Evolutionary conservation across 2,329 filamentous ascomycete genomes (phyloP).

Genomic region (Alternaria sp.): DNA sequence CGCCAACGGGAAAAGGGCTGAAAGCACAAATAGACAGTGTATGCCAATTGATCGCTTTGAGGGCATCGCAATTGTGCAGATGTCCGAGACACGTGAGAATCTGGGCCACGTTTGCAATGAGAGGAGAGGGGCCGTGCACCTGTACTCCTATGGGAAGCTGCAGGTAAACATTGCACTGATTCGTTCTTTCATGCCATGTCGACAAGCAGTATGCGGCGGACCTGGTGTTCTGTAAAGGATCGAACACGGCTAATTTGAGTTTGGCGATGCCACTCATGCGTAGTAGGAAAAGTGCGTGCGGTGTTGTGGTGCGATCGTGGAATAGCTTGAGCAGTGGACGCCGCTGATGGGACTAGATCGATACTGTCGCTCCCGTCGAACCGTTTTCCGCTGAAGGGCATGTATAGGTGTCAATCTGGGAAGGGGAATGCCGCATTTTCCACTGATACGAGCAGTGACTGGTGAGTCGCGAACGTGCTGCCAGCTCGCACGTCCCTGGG

Average conservation of each 20-base stretch:
- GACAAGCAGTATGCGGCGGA: slow-evolving; percentile 24
- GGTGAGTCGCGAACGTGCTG: slow-evolving; percentile 19
- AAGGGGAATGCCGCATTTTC: neutral
- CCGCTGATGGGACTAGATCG: neutral
- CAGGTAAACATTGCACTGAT: slow-evolving; percentile 42
- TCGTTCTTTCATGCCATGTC: slow-evolving; percentile 33
- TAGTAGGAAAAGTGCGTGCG: slow-evolving; percentile 12
- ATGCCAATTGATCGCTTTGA: slow-evolving; percentile 26
- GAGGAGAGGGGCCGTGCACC: slow-evolving; percentile 41
- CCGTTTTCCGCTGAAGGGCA: neutral
- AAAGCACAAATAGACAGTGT: slow-evolving; percentile 29
- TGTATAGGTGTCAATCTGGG: neutral
- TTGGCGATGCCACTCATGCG: slow-evolving; percentile 21
- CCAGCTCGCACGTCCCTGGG: slow-evolving; percentile 19
- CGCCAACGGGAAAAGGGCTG: slow-evolving; percentile 20
- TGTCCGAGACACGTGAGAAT: slow-evolving; percentile 29
- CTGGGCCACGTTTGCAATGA: slow-evolving; percentile 47
- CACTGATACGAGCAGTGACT: neutral
- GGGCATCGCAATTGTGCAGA: slow-evolving; percentile 24
- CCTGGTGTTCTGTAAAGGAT: slow-evolving; percentile 14
- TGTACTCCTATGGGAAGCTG: slow-evolving; percentile 42
- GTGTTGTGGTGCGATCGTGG: slow-evolving; percentile 10
- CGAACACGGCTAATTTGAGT: slow-evolving; percentile 20
- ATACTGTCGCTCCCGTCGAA: neutral
- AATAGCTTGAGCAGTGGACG: neutral